Evolutionary conservation across 176 grass and related monocot species (phyloP).

Genomic region (Microstegium vimineum): DNA sequence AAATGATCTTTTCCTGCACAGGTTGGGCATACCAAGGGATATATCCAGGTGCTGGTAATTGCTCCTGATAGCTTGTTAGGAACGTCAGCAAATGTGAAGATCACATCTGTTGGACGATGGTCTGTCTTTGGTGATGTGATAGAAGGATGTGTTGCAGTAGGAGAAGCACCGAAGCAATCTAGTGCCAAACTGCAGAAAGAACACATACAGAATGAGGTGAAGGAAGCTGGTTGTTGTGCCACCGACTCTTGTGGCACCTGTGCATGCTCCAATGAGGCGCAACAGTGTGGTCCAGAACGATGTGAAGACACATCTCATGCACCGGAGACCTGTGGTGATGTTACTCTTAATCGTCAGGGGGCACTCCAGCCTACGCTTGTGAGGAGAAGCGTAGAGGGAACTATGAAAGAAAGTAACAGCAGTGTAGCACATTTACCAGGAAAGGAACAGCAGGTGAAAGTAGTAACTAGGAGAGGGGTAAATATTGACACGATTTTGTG

Average conservation of each 20-base stretch:
- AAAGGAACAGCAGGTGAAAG: conserved; percentile 12
- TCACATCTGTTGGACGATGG: conserved; percentile 84
- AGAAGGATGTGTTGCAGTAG: conserved; percentile 34
- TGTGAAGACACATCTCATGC: neutral
- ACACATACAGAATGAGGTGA: neutral
- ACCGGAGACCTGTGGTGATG: neutral
- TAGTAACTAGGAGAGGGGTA: conserved; percentile 11
- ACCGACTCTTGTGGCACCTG: conserved; percentile 34
- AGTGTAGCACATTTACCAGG: neutral
- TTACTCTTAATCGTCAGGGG: neutral
- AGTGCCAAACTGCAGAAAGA: conserved; percentile 10
- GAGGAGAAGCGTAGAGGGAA: conserved; percentile 47
- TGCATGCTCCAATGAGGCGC: conserved; percentile 37
- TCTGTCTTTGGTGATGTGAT: conserved; percentile 80
- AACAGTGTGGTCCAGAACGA: neutral
- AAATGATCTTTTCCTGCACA: conserved; percentile 30
- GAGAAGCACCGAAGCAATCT: conserved; percentile 14
- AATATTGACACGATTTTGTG: conserved; percentile 54
- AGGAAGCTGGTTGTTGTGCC: conserved; percentile 28
- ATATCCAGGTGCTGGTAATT: conserved; percentile 91
- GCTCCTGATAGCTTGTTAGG: conserved; percentile 77
- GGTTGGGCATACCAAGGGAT: conserved; percentile 94
- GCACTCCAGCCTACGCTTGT: conserved; percentile 37
- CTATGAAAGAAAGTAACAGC: neutral
- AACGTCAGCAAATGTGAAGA: conserved; percentile 64